These are phyloP conservation scores for Yamadazyma endophytica DNA, from an alignment of 805 yeast genomes.

Conservation along the genomic window DNA sequence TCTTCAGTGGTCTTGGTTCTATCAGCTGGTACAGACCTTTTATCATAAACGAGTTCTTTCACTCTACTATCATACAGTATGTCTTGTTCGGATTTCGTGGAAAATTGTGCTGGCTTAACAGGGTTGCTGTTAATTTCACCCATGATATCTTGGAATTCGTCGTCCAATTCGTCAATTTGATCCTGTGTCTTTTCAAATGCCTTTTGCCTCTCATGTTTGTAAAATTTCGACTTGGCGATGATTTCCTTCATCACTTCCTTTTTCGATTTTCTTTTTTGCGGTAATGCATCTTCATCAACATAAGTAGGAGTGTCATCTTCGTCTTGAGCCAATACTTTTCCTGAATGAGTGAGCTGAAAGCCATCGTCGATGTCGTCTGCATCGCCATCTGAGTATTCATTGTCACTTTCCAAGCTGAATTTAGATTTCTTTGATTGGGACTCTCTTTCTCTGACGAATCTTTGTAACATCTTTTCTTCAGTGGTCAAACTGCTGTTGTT, in stretches of 20 bases:
- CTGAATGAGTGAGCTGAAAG: slow-evolving; percentile 70
- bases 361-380: slow-evolving; percentile 40
- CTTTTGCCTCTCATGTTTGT: slow-evolving; percentile 71
- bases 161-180: slow-evolving; percentile 65
- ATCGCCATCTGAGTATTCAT: slow-evolving; percentile 57
- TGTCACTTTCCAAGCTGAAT: slow-evolving; percentile 62
- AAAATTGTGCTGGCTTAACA: slow-evolving; percentile 18
- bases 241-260: slow-evolving; percentile 85
- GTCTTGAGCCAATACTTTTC: slow-evolving; percentile 59
- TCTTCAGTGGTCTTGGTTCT: slow-evolving; percentile 79
- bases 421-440: slow-evolving; percentile 47
- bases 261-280: slow-evolving; percentile 62
- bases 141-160: slow-evolving; percentile 69
- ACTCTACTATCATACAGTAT: slow-evolving; percentile 63
- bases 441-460: slow-evolving; percentile 88
- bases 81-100: slow-evolving; percentile 35
- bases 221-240: slow-evolving; percentile 75
- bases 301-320: slow-evolving; percentile 38
- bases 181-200: slow-evolving; percentile 57
- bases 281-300: slow-evolving; percentile 36
- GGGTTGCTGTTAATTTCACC: slow-evolving; percentile 34
- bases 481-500: slow-evolving; percentile 61
- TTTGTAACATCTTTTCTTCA: slow-evolving; percentile 92
- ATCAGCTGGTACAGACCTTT: slow-evolving; percentile 77
- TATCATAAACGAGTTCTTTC: slow-evolving; percentile 62